Evolutionary conservation across 2,329 filamentous ascomycete genomes (phyloP).

Genomic region (Pseudomassariella vexata): DNA sequence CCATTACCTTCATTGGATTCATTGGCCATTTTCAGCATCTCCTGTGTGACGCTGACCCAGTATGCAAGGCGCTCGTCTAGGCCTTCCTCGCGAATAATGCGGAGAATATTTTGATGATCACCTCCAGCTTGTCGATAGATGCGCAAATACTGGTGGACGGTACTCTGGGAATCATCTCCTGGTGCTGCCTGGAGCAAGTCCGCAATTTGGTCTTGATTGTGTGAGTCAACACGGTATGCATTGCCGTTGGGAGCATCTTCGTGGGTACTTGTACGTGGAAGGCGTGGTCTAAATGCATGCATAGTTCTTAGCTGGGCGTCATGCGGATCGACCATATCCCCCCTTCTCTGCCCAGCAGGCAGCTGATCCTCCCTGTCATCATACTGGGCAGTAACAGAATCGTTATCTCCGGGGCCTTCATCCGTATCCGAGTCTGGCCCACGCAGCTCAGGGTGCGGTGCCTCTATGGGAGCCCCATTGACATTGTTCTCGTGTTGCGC

Average conservation of each 20-base stretch:
- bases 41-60: slow-evolving; percentile 50
- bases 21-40: slow-evolving; percentile 14
- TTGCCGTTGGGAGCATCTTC: too few species aligned
- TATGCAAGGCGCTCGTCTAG: slow-evolving; percentile 53
- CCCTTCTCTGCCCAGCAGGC: background rate
- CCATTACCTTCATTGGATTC: slow-evolving; percentile 1
- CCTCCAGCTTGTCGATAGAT: slow-evolving; percentile 57
- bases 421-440: slow-evolving; percentile 7
- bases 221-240: too few species aligned
- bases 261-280: too few species aligned
- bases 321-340: too few species aligned
- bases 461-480: slow-evolving; percentile 1
- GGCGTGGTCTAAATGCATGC: slow-evolving; percentile 18
- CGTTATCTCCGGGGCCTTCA: slow-evolving; percentile 7
- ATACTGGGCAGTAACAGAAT: slow-evolving; percentile 5
- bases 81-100: slow-evolving; percentile 56
- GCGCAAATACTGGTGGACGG: slow-evolving; percentile 40
- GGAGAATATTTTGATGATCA: slow-evolving; percentile 51
- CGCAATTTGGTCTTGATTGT: too few species aligned
- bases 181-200: slow-evolving; percentile 1
- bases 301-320: slow-evolving; percentile 21
- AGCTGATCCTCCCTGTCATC: slow-evolving; percentile 10
- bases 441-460: slow-evolving; percentile 1
- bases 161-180: slow-evolving; percentile 13
- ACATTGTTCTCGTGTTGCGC: slow-evolving; percentile 39